Evolutionary conservation across 1,284 basidiomycete species (phyloP).

Genomic region (Cryptococcus wingfieldii): DNA sequence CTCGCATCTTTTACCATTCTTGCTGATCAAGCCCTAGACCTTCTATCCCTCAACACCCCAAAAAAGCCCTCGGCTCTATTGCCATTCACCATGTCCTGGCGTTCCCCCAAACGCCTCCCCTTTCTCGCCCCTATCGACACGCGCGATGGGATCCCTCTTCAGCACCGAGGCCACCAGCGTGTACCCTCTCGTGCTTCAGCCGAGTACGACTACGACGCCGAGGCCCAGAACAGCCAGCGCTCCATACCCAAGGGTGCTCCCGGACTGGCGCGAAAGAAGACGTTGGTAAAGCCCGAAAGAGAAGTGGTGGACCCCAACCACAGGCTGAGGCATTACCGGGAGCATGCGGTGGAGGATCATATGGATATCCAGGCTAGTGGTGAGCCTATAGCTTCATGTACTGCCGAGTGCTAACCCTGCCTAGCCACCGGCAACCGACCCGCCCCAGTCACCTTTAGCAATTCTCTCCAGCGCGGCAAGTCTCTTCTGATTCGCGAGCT

Average conservation of each 20-base stretch:
- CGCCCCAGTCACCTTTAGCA: conserved; percentile 52
- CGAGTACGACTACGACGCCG: no score
- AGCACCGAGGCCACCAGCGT: no score
- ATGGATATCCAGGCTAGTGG: conserved; percentile 72
- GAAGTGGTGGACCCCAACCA: conserved; percentile 95
- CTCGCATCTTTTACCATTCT: no score
- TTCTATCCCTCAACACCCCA: no score
- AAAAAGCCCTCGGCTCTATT: no score
- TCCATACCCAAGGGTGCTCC: neutral
- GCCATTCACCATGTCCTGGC: no score
- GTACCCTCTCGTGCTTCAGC: no score
- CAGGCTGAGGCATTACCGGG: conserved; percentile 91
- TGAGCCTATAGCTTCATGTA: conserved; percentile 50
- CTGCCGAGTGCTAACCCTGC: conserved; percentile 4
- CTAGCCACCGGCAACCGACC: conserved; percentile 75
- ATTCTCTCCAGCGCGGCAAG: conserved; percentile 67
- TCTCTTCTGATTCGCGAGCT: conserved; percentile 84
- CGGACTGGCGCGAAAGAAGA: conserved; percentile 75
- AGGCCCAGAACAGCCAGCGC: no score
- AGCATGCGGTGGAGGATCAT: conserved; percentile 77
- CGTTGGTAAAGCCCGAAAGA: conserved; percentile 85
- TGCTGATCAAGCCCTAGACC: no score
- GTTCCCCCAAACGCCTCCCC: no score
- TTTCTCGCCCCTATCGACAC: no score
- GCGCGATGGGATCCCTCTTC: no score